phyloP scores from a whole-genome alignment of 768 basidiomycete genomes.

The Russula compacta region DNA sequence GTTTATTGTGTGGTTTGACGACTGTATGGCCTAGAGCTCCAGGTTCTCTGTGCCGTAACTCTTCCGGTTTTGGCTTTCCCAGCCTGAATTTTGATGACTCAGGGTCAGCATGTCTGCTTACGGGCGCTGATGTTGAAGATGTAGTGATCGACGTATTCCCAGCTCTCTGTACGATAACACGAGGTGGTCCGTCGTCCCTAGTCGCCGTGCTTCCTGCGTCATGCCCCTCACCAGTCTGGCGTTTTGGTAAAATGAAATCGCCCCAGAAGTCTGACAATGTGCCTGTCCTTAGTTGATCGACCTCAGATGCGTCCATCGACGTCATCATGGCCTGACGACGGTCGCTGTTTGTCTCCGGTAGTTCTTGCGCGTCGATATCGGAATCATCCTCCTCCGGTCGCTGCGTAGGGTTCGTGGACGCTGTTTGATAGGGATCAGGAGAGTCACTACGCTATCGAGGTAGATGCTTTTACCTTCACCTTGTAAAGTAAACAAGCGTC shows the following conservation, averaged over 20 bases:
- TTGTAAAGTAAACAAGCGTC: constrained; percentile 42
- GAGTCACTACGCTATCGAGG: background rate
- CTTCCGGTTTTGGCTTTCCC: constrained; percentile 31
- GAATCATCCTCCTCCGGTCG: constrained; percentile 1
- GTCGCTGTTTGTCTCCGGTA: constrained; percentile 35
- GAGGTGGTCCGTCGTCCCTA: background rate
- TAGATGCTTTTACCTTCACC: constrained; percentile 23
- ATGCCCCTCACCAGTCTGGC: background rate
- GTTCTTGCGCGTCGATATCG: constrained; percentile 13
- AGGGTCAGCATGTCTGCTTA: background rate
- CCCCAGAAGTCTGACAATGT: constrained; percentile 38
- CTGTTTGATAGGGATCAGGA: background rate
- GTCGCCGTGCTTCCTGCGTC: background rate
- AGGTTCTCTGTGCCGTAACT: background rate
- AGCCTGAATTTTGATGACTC: constrained; percentile 20
- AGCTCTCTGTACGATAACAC: background rate
- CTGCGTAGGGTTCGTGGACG: background rate
- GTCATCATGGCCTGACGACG: constrained; percentile 45
- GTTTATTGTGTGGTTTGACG: background rate
- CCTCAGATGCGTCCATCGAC: constrained; percentile 36
- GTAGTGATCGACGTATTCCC: background rate
- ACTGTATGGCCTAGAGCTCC: background rate
- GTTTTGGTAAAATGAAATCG: constrained; percentile 40
- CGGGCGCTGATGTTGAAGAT: background rate
- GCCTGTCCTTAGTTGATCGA: constrained; percentile 34